Percentiles rank a stretch among this genome's conserved stretches.
Conservation (phyloP, 2,329 filamentous ascomycete genomes). For the Chaetothyriales sp. region DNA sequence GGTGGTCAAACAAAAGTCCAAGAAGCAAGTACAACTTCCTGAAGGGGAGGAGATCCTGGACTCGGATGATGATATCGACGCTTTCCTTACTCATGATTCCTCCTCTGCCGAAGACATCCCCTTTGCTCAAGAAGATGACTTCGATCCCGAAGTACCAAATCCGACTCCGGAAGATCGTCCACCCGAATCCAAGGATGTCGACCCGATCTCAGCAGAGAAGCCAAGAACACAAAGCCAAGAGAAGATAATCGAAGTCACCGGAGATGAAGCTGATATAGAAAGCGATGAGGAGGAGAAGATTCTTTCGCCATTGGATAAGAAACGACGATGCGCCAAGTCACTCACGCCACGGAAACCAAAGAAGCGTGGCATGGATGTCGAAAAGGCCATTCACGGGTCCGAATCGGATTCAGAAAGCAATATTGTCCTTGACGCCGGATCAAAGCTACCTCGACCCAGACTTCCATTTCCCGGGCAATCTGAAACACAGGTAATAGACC, state of each 20-base stretch:
- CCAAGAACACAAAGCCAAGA: neutral
- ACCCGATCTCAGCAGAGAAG: neutral
- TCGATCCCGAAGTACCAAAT: neutral
- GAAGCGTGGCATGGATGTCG: neutral
- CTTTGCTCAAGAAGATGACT: slow-evolving; percentile 5
- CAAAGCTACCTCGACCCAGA: slow-evolving; percentile 6
- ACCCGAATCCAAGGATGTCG: neutral
- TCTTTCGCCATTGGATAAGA: neutral
- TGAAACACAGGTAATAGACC: slow-evolving; percentile 19
- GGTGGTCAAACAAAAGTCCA: slow-evolving; percentile 1
- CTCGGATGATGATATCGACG: slow-evolving; percentile 13
- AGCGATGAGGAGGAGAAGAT: slow-evolving; percentile 11
- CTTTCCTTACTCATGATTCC: slow-evolving; percentile 36
- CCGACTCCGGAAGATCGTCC: neutral
- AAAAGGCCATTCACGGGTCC: neutral
- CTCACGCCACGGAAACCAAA: neutral
- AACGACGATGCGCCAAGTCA: neutral
- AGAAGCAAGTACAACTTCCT: slow-evolving; percentile 4
- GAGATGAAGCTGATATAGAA: slow-evolving; percentile 12
- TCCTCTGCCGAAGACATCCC: slow-evolving; percentile 10
- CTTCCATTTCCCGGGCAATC: slow-evolving; percentile 4
- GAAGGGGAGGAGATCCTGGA: slow-evolving; percentile 37
- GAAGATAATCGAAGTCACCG: slow-evolving; percentile 1
- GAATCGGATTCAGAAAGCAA: slow-evolving; percentile 8
- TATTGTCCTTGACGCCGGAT: slow-evolving; percentile 6